A percentile compares a stretch with the other conserved stretches of the same genome.
Evolutionary conservation across 495 filamentous ascomycete genomes (phyloP).

Genomic region (Annulohypoxylon stygium): DNA sequence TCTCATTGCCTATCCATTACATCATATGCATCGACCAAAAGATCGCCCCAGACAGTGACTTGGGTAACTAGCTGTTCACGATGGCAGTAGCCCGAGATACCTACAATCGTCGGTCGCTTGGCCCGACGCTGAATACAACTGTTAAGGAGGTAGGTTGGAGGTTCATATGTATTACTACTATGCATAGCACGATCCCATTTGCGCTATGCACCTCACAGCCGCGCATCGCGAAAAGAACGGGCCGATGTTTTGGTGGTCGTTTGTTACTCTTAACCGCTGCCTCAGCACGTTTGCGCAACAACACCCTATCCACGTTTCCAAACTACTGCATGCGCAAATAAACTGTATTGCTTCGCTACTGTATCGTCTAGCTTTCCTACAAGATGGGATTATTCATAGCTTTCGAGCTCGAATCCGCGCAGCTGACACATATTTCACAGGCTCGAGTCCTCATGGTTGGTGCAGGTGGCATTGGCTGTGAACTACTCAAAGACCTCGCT

Average conservation of each 20-base stretch:
- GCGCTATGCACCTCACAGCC: constrained; percentile 29
- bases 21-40: constrained; percentile 49
- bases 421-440: constrained; percentile 64
- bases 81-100: constrained; percentile 54
- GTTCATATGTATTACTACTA: constrained; percentile 32
- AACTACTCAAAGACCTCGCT: constrained; percentile 96
- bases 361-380: not conserved
- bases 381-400: constrained; percentile 33
- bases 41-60: constrained; percentile 34
- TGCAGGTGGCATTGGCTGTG: constrained; percentile 96
- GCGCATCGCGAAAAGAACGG: constrained; percentile 26
- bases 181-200: constrained; percentile 20
- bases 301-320: constrained; percentile 14
- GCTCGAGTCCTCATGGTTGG: constrained; percentile 93
- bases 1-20: constrained; percentile 14
- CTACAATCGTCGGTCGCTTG: constrained; percentile 60
- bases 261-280: constrained; percentile 29
- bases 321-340: not conserved
- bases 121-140: constrained; percentile 56
- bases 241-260: constrained; percentile 12
- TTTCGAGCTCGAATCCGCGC: constrained; percentile 21
- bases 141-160: constrained; percentile 61
- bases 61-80: constrained; percentile 45
- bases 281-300: constrained; percentile 28
- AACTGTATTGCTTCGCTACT: not conserved